Percentiles rank a stretch among this genome's conserved stretches.
phyloP scores from a whole-genome alignment of 2,329 filamentous ascomycete genomes.

The Didymella glomerata region DNA sequence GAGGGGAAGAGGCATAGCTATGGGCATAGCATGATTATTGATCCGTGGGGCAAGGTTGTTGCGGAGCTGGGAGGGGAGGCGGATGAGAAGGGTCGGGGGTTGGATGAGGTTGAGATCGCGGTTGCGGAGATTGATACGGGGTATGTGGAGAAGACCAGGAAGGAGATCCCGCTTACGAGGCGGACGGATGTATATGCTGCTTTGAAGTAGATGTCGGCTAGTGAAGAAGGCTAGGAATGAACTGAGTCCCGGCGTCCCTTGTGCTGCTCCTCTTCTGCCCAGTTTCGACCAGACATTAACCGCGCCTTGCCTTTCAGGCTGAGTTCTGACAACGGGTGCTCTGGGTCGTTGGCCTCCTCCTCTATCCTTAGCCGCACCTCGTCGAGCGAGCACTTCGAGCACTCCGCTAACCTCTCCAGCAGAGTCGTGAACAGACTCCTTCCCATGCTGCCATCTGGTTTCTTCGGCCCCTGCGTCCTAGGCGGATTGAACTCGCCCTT shows the following conservation, averaged over 20 bases:
- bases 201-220: constrained; percentile 22
- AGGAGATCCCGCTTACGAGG: constrained; percentile 65
- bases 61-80: constrained; percentile 66
- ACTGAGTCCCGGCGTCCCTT: constrained; percentile 18
- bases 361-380: constrained; percentile 35
- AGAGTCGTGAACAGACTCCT: constrained; percentile 37
- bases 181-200: constrained; percentile 58
- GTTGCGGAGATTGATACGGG: constrained; percentile 64
- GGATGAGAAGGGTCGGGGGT: constrained; percentile 46
- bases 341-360: constrained; percentile 23
- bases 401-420: constrained; percentile 38
- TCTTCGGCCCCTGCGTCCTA: constrained; percentile 39
- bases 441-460: constrained; percentile 17
- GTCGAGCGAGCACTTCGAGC: constrained; percentile 26
- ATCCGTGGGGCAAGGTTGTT: constrained; percentile 84
- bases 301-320: constrained; percentile 36
- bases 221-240: constrained; percentile 6
- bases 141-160: constrained; percentile 61
- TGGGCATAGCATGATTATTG: constrained; percentile 84
- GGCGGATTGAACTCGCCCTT: constrained; percentile 39
- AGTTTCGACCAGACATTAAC: constrained; percentile 35
- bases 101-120: constrained; percentile 51
- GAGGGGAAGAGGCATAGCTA: constrained; percentile 75
- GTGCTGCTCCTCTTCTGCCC: constrained; percentile 20
- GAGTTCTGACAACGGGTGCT: constrained; percentile 38